These are phyloP conservation scores for Ulmus americana DNA, from an alignment of 331 rosid species.

Conservation along the genomic window DNA sequence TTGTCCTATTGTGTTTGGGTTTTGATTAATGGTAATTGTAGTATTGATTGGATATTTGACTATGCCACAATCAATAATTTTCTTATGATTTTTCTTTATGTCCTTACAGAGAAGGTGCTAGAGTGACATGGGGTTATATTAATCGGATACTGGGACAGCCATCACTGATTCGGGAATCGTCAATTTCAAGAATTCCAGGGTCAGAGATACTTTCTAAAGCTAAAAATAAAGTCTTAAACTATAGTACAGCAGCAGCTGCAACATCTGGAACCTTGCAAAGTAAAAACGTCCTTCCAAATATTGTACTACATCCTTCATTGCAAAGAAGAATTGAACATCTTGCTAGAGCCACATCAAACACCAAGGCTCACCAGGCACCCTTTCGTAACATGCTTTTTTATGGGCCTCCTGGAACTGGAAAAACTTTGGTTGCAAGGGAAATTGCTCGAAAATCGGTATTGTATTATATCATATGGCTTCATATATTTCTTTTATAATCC, in stretches of 20 bases:
- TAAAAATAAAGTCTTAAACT: slow-evolving; percentile 49
- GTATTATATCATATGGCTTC: slow-evolving; percentile 5
- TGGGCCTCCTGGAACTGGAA: slow-evolving; percentile 98
- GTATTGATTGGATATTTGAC: slow-evolving; percentile 12
- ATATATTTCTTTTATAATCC: not conserved
- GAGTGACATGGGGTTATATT: slow-evolving; percentile 92
- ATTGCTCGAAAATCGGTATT: slow-evolving; percentile 86
- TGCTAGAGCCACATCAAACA: slow-evolving; percentile 85
- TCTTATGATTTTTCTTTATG: slow-evolving; percentile 21
- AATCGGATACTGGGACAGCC: slow-evolving; percentile 97
- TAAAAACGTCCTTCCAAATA: slow-evolving; percentile 58
- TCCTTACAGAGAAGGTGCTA: slow-evolving; percentile 73
- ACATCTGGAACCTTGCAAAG: slow-evolving; percentile 35
- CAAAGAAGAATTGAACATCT: slow-evolving; percentile 80
- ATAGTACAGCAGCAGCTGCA: slow-evolving; percentile 37
- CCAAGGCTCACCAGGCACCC: slow-evolving; percentile 89
- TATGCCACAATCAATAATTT: slow-evolving; percentile 18
- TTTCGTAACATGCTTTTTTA: slow-evolving; percentile 91
- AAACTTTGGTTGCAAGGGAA: slow-evolving; percentile 95
- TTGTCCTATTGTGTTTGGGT: too few species aligned
- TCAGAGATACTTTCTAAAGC: slow-evolving; percentile 55
- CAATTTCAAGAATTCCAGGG: slow-evolving; percentile 79
- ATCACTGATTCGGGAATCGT: slow-evolving; percentile 87
- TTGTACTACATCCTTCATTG: slow-evolving; percentile 82
- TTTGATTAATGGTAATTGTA: not conserved